Evolutionary conservation across 805 yeast species (phyloP).

Genomic region (Metschnikowia cubensis): DNA sequence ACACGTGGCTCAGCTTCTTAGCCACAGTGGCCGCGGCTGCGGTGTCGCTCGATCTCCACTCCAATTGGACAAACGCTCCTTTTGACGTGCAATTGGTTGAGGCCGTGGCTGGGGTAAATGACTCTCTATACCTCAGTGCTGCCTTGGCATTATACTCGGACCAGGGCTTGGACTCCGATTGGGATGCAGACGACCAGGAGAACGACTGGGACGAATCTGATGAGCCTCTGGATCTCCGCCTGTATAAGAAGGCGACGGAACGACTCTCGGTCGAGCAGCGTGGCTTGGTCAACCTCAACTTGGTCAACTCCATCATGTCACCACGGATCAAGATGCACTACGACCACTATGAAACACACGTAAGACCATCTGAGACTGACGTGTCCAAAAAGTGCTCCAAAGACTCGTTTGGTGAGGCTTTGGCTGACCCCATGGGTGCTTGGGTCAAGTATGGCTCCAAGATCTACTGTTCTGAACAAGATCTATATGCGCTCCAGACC

Average conservation of each 20-base stretch:
- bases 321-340: constrained; percentile 68
- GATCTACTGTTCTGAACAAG: constrained; percentile 63
- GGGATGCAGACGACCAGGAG: constrained; percentile 8
- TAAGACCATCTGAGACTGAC: constrained; percentile 23
- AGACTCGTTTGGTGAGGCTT: constrained; percentile 34
- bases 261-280: constrained; percentile 5
- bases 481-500: constrained; percentile 74
- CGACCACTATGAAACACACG: constrained; percentile 41
- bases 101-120: constrained; percentile 14
- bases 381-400: constrained; percentile 21
- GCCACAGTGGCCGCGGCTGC: constrained; percentile 3
- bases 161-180: constrained; percentile 9
- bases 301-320: constrained; percentile 46
- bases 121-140: constrained; percentile 8
- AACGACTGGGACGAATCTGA: neutral
- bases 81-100: constrained; percentile 16
- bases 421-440: constrained; percentile 24
- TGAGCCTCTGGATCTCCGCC: neutral
- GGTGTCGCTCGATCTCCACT: constrained; percentile 8
- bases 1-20: neutral
- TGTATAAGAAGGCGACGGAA: neutral
- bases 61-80: constrained; percentile 14
- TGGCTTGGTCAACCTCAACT: constrained; percentile 37
- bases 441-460: constrained; percentile 53
- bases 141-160: constrained; percentile 5